phyloP scores from a whole-genome alignment of 2,329 filamentous ascomycete species.

The Fusarium neocosmosporiellum region DNA sequence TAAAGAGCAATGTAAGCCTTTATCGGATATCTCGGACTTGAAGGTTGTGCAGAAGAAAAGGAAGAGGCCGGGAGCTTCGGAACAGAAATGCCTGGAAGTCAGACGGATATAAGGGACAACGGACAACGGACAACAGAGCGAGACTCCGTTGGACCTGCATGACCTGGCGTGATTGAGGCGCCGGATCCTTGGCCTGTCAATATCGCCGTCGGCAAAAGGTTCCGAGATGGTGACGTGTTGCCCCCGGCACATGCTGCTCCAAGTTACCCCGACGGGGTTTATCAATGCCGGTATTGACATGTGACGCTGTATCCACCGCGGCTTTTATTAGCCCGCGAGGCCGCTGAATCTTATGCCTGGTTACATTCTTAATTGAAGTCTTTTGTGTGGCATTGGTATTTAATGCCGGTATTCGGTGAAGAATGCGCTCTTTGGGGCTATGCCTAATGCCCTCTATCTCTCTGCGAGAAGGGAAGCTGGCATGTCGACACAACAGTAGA shows the following conservation, averaged over 20 bases:
- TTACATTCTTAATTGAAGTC: not conserved
- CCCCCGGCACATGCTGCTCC: not conserved
- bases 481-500: not conserved
- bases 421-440: not conserved
- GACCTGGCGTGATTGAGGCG: not conserved
- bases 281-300: not conserved
- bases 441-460: not conserved
- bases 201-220: not conserved
- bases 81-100: not conserved
- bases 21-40: not conserved
- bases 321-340: not conserved
- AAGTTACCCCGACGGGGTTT: conserved; percentile 1
- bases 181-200: not conserved
- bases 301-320: not conserved
- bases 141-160: not conserved
- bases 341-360: not conserved
- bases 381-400: not conserved
- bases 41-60: not conserved
- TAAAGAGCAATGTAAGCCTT: not conserved
- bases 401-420: not conserved
- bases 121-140: not conserved
- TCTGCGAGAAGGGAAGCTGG: not conserved
- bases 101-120: not conserved
- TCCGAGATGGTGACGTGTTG: conserved; percentile 3
- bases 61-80: not conserved